Evolutionary conservation across 2,329 filamentous ascomycete species (phyloP).

Genomic region (Aspergillus sp.): DNA sequence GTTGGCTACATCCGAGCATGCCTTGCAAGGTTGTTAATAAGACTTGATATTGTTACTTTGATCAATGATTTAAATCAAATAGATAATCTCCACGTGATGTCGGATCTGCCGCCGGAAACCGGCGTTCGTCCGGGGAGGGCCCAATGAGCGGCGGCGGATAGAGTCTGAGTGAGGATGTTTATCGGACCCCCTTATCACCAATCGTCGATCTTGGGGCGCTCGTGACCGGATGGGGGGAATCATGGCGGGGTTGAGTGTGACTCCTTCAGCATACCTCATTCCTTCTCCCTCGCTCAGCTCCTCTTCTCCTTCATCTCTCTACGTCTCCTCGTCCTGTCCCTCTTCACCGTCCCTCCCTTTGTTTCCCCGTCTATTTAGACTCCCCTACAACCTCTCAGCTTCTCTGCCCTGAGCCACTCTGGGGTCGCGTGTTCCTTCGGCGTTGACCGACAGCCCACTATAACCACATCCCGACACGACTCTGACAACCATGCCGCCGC

Average conservation of each 20-base stretch:
- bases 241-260: neutral
- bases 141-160: neutral
- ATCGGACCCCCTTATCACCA: neutral
- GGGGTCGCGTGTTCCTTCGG: neutral
- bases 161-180: neutral
- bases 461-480: neutral
- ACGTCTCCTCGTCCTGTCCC: neutral
- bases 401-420: neutral
- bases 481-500: constrained; percentile 26
- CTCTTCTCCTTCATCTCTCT: neutral
- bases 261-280: neutral
- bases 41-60: neutral
- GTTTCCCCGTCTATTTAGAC: neutral
- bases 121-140: neutral
- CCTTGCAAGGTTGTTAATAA: neutral
- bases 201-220: neutral
- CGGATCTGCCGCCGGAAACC: neutral
- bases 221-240: neutral
- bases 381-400: neutral
- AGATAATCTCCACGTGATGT: neutral
- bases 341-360: neutral
- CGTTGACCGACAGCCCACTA: neutral
- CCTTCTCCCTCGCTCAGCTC: neutral
- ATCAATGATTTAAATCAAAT: neutral
- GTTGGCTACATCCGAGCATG: constrained; percentile 7